Base-by-base conservation (phyloP, 805 yeast species). In the Suhomyces kilbournensis region DNA sequence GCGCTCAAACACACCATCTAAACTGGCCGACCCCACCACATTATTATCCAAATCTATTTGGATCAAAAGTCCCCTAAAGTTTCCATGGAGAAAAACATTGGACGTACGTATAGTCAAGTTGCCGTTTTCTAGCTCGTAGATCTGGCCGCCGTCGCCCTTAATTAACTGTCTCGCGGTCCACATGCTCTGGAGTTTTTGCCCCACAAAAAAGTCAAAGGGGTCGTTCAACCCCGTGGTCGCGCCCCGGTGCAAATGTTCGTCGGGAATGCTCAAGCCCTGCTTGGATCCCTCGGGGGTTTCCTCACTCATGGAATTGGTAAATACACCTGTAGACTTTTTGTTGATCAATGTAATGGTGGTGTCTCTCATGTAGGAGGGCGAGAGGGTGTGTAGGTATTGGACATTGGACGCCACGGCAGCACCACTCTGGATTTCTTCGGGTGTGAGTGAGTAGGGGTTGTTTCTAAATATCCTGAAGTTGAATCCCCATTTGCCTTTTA, bases 101-200 rank as follows among this genome's bases (percentile, higher is more conserved):
- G 88, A 84, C 0, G 91, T 80, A 39, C 90, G 71, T 3, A 89
- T 70, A 7, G 72, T 69, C 58, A 84, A 74, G 39, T 71, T 75
- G 14, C 85, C 86, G 46, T 70, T 66, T 66, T 76, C 78, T 2
- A 87, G 61, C 54, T 80, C 79, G 61, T 85, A 88, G 4, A 81
- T 79, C 49, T 78, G 78, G 0, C 96, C 96, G 8, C 87, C 86
- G 54, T 87, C 92, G 1, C 93, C 94, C 60, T 82, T 80, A 47
- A 88, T 77, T 8, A 80, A 73, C 65, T 89, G 96, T 54, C 89
- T 73, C 44, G 81, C 75, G 0, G 75, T 69, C 96, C 96, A 89
- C 48, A 85, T 64, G 56, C 88, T 81, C 62, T 83, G 86, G 50
- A 89, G 66, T 60, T 86, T 85, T 30, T 77, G 76, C 19, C 72